A percentile compares a stretch with the other conserved stretches of the same genome.
Evolutionary conservation across 2,329 filamentous ascomycete species (phyloP).

Genomic region (Aspergillus sojae): DNA sequence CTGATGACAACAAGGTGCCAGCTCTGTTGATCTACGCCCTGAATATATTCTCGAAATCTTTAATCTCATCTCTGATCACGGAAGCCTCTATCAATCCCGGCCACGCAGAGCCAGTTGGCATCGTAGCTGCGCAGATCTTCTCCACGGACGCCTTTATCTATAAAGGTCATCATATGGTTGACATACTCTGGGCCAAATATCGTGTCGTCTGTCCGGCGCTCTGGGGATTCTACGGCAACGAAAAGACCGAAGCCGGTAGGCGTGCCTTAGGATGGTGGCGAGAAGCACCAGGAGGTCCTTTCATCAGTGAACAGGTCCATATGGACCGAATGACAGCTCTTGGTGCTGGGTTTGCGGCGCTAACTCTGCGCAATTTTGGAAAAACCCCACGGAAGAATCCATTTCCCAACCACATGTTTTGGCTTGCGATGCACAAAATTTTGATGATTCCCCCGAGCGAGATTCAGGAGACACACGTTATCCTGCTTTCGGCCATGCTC

Average conservation of each 20-base stretch:
- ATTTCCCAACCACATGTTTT: slow-evolving; percentile 79
- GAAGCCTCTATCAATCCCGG: slow-evolving; percentile 67
- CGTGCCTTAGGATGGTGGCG: slow-evolving; percentile 73
- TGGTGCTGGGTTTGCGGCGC: slow-evolving; percentile 78
- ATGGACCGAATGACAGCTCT: slow-evolving; percentile 81
- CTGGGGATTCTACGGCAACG: slow-evolving; percentile 78
- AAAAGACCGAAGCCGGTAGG: slow-evolving; percentile 70
- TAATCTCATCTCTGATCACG: slow-evolving; percentile 70
- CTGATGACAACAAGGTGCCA: slow-evolving; percentile 58
- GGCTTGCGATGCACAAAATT: slow-evolving; percentile 75
- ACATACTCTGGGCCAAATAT: slow-evolving; percentile 86
- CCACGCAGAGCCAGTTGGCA: slow-evolving; percentile 76
- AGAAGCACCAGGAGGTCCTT: slow-evolving; percentile 56
- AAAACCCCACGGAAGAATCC: slow-evolving; percentile 70
- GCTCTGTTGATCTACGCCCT: slow-evolving; percentile 73
- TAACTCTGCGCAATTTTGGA: slow-evolving; percentile 81
- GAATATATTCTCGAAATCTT: slow-evolving; percentile 73
- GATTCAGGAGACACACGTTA: slow-evolving; percentile 72
- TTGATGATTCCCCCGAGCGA: slow-evolving; percentile 71
- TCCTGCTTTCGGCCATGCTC: slow-evolving; percentile 72
- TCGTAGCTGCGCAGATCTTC: slow-evolving; percentile 74
- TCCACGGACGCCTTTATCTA: slow-evolving; percentile 68
- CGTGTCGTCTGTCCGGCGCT: slow-evolving; percentile 79
- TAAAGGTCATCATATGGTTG: slow-evolving; percentile 69
- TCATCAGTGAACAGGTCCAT: slow-evolving; percentile 71